Evolutionary conservation across 495 filamentous ascomycete species (phyloP).

Genomic region (Tuber magnatum): DNA sequence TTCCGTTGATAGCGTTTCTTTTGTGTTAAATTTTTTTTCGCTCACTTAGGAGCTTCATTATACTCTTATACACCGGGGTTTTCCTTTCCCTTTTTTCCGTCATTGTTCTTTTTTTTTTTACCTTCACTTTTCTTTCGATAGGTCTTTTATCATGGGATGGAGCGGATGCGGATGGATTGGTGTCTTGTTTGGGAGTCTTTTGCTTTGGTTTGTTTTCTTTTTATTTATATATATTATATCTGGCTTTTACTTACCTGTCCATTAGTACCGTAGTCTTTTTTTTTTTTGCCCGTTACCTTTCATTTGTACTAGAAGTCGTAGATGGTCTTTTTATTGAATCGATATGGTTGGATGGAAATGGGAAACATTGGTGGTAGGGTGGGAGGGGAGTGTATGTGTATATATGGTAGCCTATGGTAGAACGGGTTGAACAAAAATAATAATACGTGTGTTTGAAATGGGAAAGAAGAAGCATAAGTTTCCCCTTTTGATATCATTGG

Average conservation of each 20-base stretch:
- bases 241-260: conserved; percentile 21
- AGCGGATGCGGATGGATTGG: conserved; percentile 24
- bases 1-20: not conserved
- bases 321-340: not conserved
- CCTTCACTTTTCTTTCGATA: conserved; percentile 9
- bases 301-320: conserved; percentile 9
- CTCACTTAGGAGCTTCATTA: conserved; percentile 24
- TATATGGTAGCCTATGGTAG: not conserved
- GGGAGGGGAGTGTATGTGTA: conserved; percentile 1
- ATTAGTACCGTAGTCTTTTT: conserved; percentile 9
- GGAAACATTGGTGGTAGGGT: not conserved
- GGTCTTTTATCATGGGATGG: conserved; percentile 38
- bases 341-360: not conserved
- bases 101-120: conserved; percentile 21
- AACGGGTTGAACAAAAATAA: not conserved
- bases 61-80: conserved; percentile 24
- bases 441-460: not conserved
- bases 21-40: conserved; percentile 44
- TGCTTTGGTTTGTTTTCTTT: conserved; percentile 18
- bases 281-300: conserved; percentile 16
- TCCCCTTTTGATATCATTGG: not conserved
- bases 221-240: conserved; percentile 8
- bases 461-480: not conserved
- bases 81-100: conserved; percentile 26
- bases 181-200: conserved; percentile 17